Conservation (phyloP, 2,329 filamentous ascomycete species). For the Aureobasidium sp. region DNA sequence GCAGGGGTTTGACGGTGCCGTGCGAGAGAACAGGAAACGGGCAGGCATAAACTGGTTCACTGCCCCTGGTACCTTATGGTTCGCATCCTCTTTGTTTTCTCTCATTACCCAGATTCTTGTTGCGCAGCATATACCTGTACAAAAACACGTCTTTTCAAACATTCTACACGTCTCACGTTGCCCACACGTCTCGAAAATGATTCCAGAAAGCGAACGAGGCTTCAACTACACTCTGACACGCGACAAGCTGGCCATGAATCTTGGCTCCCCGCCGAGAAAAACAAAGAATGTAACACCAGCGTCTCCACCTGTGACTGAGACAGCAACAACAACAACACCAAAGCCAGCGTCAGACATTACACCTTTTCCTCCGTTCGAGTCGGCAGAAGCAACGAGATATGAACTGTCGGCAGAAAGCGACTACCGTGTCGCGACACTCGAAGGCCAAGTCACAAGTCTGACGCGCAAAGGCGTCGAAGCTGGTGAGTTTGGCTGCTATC, state of each 20-base stretch:
- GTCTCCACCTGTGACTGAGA: background rate
- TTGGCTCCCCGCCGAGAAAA: slow-evolving; percentile 6
- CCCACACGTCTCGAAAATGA: background rate
- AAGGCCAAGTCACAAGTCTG: background rate
- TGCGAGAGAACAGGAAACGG: background rate
- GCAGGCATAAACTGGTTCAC: slow-evolving; percentile 1
- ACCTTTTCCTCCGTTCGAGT: background rate
- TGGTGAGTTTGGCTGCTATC: slow-evolving; percentile 9
- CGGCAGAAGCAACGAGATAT: background rate
- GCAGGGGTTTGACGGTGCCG: background rate
- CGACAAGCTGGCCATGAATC: slow-evolving; percentile 7
- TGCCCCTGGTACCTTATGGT: slow-evolving; percentile 1
- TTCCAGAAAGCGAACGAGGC: background rate
- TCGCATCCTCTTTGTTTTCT: background rate
- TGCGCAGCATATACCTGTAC: slow-evolving; percentile 3
- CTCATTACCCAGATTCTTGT: background rate
- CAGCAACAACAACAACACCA: background rate
- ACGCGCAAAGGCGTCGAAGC: slow-evolving; percentile 1
- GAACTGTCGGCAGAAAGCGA: background rate
- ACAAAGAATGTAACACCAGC: background rate
- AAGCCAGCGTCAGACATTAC: background rate
- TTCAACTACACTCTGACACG: slow-evolving; percentile 8
- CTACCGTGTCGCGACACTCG: background rate
- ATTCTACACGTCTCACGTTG: background rate
- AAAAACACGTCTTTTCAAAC: background rate